Evolutionary conservation across 352 stramenopile genomes (phyloP).

Genomic region (Pythium coloratum): DNA sequence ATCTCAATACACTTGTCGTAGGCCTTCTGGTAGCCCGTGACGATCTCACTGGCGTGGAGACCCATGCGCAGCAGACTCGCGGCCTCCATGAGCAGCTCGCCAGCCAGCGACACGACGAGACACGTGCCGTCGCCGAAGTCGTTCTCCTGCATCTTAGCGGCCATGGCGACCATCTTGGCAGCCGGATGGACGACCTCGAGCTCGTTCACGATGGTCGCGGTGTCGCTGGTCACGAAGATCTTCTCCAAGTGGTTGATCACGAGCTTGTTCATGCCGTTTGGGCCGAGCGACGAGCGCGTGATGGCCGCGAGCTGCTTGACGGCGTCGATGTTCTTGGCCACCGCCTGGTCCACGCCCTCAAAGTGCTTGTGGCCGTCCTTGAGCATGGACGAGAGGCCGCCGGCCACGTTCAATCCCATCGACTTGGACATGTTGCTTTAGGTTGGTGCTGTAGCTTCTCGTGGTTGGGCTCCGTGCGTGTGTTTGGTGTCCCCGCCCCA

Average conservation of each 20-base stretch:
- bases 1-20: slow-evolving; percentile 93
- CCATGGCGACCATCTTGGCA: slow-evolving; percentile 98
- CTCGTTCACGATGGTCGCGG: slow-evolving; percentile 99
- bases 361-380: slow-evolving; percentile 98
- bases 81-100: slow-evolving; percentile 96
- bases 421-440: slow-evolving; percentile 82
- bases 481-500: slow-evolving; percentile 8
- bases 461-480: not conserved
- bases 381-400: slow-evolving; percentile 95
- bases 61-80: slow-evolving; percentile 96
- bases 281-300: slow-evolving; percentile 96
- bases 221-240: slow-evolving; percentile 99
- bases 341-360: slow-evolving; percentile 94
- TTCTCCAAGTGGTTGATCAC: slow-evolving; percentile 99
- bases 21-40: slow-evolving; percentile 96
- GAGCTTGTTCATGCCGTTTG: slow-evolving; percentile 99
- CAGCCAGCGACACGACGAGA: slow-evolving; percentile 96
- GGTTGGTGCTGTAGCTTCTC: not conserved
- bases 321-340: slow-evolving; percentile 98
- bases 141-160: slow-evolving; percentile 98
- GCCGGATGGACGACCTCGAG: slow-evolving; percentile 98
- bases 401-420: slow-evolving; percentile 96
- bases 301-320: slow-evolving; percentile 98
- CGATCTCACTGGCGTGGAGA: slow-evolving; percentile 97
- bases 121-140: slow-evolving; percentile 97